These are phyloP conservation scores for Tetradesmus obliquus DNA, from an alignment of 139 green algal genomes.

Conservation along the genomic window DNA sequence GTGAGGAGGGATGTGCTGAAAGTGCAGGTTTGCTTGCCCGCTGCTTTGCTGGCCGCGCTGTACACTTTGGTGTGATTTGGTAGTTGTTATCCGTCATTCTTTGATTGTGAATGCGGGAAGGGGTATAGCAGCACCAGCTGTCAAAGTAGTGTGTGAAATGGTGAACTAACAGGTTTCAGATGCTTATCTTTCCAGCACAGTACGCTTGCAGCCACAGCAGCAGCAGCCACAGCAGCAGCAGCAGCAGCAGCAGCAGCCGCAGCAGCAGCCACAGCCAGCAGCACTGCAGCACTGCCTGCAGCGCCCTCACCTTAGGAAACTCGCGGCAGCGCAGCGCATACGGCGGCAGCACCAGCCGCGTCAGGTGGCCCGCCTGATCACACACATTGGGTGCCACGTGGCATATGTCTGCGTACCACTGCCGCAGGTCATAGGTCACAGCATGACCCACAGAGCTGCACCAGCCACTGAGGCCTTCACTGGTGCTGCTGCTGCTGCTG, in stretches of 20 bases:
- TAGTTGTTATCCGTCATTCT: background rate
- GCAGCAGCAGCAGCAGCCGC: no score
- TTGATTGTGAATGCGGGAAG: no score
- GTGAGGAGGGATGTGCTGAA: background rate
- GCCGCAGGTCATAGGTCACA: conserved; percentile 24
- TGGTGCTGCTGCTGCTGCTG: conserved; percentile 1
- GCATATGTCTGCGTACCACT: conserved; percentile 39
- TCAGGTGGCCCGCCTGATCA: conserved; percentile 6
- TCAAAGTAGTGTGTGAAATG: no score
- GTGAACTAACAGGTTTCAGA: no score
- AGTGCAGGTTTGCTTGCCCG: background rate
- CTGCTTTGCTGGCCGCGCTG: no score
- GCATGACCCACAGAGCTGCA: conserved; percentile 31
- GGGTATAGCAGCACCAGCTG: no score
- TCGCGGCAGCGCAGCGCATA: conserved; percentile 18
- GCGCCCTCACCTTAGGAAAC: background rate
- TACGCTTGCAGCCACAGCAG: no score
- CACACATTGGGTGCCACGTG: conserved; percentile 37
- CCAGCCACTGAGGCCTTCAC: background rate
- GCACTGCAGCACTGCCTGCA: background rate
- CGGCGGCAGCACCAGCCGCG: conserved; percentile 31
- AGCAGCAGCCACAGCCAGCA: background rate
- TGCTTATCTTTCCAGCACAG: no score
- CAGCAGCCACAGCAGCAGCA: no score
- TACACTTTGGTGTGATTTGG: background rate